Evolutionary conservation across 805 yeast genomes (phyloP).

Genomic region (Danielia reshetovae): DNA sequence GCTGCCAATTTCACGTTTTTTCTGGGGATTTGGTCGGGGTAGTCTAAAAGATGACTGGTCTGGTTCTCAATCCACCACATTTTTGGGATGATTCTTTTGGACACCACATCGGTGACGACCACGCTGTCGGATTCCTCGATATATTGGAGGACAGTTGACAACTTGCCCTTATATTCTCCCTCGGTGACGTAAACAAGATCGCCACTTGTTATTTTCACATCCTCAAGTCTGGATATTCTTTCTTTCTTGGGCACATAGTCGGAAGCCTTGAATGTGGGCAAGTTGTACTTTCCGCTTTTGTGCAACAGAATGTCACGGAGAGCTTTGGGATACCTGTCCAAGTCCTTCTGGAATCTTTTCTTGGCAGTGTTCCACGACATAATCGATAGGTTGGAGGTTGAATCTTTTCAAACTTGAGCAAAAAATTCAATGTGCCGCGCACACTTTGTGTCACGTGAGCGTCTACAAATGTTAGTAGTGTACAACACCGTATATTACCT

Average conservation of each 20-base stretch:
- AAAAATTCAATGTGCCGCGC: conserved; percentile 3
- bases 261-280: conserved; percentile 33
- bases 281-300: conserved; percentile 21
- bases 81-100: conserved; percentile 65
- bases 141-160: conserved; percentile 62
- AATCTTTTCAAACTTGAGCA: too few relatives aligned
- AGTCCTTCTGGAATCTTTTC: conserved; percentile 34
- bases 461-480: neutral
- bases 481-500: neutral
- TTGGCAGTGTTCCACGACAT: conserved; percentile 33
- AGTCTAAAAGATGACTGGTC: conserved; percentile 63
- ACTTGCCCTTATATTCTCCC: conserved; percentile 72
- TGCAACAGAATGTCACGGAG: conserved; percentile 25
- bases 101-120: conserved; percentile 65
- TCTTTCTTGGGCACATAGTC: conserved; percentile 21
- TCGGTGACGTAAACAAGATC: conserved; percentile 70
- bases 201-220: conserved; percentile 66
- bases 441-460: neutral
- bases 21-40: conserved; percentile 60
- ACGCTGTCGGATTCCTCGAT: conserved; percentile 59
- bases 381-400: too few relatives aligned
- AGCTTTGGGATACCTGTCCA: conserved; percentile 29
- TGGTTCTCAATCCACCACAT: conserved; percentile 71
- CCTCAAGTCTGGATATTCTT: conserved; percentile 42
- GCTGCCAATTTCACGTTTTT: conserved; percentile 72